These are phyloP conservation scores for Xylariaceae sp. DNA, from an alignment of 2,329 filamentous ascomycete genomes.

Conservation along the genomic window DNA sequence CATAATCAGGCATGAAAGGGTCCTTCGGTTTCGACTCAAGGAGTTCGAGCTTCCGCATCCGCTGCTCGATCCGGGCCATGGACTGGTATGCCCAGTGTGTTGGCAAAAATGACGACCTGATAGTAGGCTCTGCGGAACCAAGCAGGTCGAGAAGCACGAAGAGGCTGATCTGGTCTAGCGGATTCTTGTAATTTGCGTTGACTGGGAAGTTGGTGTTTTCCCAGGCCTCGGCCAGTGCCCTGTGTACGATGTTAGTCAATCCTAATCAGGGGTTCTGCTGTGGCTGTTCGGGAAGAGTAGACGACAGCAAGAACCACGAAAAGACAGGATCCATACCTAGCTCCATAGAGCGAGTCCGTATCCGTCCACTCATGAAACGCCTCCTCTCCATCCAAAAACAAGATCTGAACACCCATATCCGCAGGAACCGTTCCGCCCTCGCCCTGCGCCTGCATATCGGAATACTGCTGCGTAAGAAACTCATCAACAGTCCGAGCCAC, in stretches of 20 bases:
- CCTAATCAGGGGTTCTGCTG: not conserved
- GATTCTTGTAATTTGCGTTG: slow-evolving; percentile 62
- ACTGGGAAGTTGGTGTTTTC: slow-evolving; percentile 60
- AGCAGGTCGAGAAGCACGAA: slow-evolving; percentile 74
- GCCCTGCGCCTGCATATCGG: slow-evolving; percentile 57
- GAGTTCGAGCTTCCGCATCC: slow-evolving; percentile 54
- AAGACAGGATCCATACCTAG: slow-evolving; percentile 46
- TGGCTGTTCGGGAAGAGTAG: not conserved
- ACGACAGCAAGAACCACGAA: not conserved
- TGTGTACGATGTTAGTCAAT: slow-evolving; percentile 22
- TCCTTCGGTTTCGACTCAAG: slow-evolving; percentile 39
- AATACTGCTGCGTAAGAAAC: slow-evolving; percentile 69
- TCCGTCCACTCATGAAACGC: slow-evolving; percentile 69
- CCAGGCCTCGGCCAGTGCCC: slow-evolving; percentile 67
- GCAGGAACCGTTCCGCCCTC: slow-evolving; percentile 50
- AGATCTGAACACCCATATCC: slow-evolving; percentile 70
- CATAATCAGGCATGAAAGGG: slow-evolving; percentile 53
- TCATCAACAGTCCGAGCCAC: slow-evolving; percentile 65
- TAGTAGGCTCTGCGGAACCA: slow-evolving; percentile 52
- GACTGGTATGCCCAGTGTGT: slow-evolving; percentile 78
- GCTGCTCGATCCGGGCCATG: slow-evolving; percentile 59
- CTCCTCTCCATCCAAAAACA: slow-evolving; percentile 79
- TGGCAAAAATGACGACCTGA: slow-evolving; percentile 69
- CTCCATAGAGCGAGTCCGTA: slow-evolving; percentile 71
- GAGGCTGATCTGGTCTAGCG: slow-evolving; percentile 65